Percentiles rank a stretch among this genome's conserved stretches.
Conservation (phyloP, 176 grass and related monocot genomes). For the Triticum monococcum region DNA sequence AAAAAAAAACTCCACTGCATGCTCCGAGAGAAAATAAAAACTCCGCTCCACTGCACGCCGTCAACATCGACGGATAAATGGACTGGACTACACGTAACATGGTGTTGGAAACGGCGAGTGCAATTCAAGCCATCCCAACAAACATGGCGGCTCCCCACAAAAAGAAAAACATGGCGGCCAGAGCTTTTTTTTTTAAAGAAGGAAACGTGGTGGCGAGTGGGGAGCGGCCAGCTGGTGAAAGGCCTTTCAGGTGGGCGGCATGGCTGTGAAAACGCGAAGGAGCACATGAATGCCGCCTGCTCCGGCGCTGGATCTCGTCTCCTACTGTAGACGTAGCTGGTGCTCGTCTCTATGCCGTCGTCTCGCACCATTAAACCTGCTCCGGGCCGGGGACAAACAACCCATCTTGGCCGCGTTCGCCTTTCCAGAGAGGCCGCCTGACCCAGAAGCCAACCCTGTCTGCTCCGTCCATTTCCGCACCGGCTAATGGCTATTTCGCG, state of each 20-base stretch:
- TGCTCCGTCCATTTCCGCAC: not conserved
- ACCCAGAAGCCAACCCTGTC: not conserved
- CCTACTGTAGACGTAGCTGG: not conserved
- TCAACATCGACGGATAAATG: not conserved
- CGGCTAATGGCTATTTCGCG: too few species aligned
- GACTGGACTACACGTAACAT: not conserved
- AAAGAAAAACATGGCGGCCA: not conserved
- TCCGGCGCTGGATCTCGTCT: not conserved
- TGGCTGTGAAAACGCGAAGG: not conserved
- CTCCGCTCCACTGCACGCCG: not conserved
- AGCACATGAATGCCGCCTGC: not conserved
- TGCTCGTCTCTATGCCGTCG: not conserved
- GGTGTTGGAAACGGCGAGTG: not conserved
- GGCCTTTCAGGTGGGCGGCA: not conserved
- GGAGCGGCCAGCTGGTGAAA: not conserved
- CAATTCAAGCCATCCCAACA: not conserved
- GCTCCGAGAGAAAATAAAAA: too few species aligned
- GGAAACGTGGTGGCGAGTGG: not conserved
- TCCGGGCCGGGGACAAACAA: not conserved
- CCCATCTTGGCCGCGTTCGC: not conserved
- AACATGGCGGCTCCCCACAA: not conserved
- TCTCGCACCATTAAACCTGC: constrained; percentile 29
- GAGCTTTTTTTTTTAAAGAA: too few species aligned
- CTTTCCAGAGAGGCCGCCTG: constrained; percentile 14
- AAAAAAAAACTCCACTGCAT: not conserved